Evolutionary conservation across 2,329 filamentous ascomycete species (phyloP), one percentile per base, ranked within the genome.

Genomic region (Zasmidium citrigriseum): DNA sequence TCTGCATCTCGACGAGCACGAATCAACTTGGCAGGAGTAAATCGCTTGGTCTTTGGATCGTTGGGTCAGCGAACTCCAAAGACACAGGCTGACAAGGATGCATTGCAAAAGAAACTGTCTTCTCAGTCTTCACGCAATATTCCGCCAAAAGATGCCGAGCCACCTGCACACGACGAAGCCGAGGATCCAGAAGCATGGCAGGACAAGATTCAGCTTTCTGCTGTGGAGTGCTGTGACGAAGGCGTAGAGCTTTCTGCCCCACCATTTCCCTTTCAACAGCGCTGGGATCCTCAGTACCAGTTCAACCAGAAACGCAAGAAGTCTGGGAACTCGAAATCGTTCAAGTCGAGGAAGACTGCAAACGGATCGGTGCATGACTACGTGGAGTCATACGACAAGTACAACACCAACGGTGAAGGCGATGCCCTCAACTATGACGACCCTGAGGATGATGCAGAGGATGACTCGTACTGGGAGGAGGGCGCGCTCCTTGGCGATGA

Each of bases 181-280:
- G 77, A 83, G 46, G 80, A 85, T 46, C 76, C 82, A 0, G 82
- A 89, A 25, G 81, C 84, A 21, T 97, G 93, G 93, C 85, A 85
- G 64, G 77, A 84, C 3, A 91, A 86, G 64, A 87, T 97, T 59
- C 82, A 79, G 11, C 86, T 96, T 60, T 83, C 84, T 22, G 93
- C 91, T 21, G 90, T 96, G 0, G 93, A 98, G 72, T 97, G 93
- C 74, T 85, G 86, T 61, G 82, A 89, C n/a, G 83, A 89, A 25
- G 83, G 81, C 4, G 77, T 91, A 41, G 77, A 83, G 27, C 79
- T 96, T 47, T 89, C 84, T 54, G 83, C 90, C 29, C 93, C 93
- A 0, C 90, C 93, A 0, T 97, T 96, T 69, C 93, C 93, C 0
- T 97, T 97, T 72, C 80, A 89, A 16, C 92, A 97, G 73, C 67